Percentiles rank a stretch among this genome's conserved stretches.
Evolutionary conservation across 768 basidiomycete genomes (phyloP).

Genomic region (Lactifluus volemus): DNA sequence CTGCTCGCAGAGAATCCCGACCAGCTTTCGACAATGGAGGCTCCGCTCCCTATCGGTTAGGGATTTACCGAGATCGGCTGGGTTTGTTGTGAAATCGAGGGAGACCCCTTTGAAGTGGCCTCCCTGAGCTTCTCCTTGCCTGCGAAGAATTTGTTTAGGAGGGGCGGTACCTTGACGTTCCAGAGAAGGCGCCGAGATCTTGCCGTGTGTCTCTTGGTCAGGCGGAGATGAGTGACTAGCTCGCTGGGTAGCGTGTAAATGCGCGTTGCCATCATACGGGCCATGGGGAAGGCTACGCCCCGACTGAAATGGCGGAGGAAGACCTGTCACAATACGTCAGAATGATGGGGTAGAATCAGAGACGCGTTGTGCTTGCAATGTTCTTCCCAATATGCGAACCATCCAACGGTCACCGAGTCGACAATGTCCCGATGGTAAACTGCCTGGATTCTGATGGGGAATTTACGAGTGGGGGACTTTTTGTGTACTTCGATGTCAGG

Average conservation of each 20-base stretch:
- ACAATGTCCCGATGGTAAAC: constrained; percentile 49
- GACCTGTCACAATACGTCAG: not conserved
- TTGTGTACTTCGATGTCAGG: constrained; percentile 42
- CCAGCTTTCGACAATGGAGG: constrained; percentile 63
- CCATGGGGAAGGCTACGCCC: not conserved
- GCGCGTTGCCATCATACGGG: not conserved
- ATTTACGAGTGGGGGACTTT: constrained; percentile 31
- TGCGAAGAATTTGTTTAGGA: constrained; percentile 13
- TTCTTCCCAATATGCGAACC: constrained; percentile 55
- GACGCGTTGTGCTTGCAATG: constrained; percentile 27
- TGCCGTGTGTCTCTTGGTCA: not conserved
- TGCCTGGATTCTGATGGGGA: constrained; percentile 54
- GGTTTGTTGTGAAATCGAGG: constrained; percentile 52
- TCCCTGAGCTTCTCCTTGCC: constrained; percentile 23
- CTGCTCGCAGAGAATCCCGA: constrained; percentile 75
- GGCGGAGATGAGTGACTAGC: not conserved
- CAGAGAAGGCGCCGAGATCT: not conserved
- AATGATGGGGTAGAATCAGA: not conserved
- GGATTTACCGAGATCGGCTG: constrained; percentile 43
- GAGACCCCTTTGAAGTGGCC: constrained; percentile 41
- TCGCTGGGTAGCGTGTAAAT: not conserved
- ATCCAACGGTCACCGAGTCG: constrained; percentile 62
- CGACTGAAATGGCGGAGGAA: not conserved
- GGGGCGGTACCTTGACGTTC: not conserved
- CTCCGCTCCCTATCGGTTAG: constrained; percentile 61